Evolutionary conservation across 129 eudicot genomes (phyloP).

Genomic region (Heracleum sosnowskyi): DNA sequence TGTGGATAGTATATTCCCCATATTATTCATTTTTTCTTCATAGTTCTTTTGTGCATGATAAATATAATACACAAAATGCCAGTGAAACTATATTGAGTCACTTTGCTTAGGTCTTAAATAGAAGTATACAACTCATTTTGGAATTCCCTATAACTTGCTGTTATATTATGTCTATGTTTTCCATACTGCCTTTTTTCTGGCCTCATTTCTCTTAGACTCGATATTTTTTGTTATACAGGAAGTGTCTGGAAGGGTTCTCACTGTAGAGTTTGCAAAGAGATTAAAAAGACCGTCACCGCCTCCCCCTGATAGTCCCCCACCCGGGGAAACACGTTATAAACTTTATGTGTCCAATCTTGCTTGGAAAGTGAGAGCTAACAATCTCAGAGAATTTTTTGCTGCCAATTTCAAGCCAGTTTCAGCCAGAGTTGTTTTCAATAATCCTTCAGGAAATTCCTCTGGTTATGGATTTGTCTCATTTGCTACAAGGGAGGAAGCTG

Average conservation of each 20-base stretch:
- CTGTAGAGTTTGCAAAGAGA: conserved; percentile 64
- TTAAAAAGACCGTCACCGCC: conserved; percentile 50
- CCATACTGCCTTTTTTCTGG: neutral
- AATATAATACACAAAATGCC: neutral
- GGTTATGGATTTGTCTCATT: conserved; percentile 94
- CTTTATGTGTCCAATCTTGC: conserved; percentile 80
- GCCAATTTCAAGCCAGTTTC: conserved; percentile 55
- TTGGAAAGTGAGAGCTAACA: conserved; percentile 81
- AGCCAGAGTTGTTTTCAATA: conserved; percentile 70
- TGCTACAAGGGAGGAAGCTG: conserved; percentile 73
- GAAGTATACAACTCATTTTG: neutral
- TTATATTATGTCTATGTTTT: neutral
- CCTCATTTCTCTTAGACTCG: neutral
- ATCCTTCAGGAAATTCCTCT: conserved; percentile 60
- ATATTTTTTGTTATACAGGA: conserved; percentile 44
- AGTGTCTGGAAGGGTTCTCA: conserved; percentile 63
- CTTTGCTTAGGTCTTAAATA: neutral
- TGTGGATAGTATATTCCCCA: neutral
- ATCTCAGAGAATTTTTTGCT: conserved; percentile 70
- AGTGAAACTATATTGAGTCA: neutral
- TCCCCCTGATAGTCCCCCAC: conserved; percentile 23
- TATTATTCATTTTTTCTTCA: neutral
- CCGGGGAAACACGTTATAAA: conserved; percentile 51
- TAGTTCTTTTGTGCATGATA: neutral
- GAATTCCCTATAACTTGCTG: neutral